A percentile compares a stretch with the other conserved stretches of the same genome.
phyloP scores from a whole-genome alignment of 2,329 filamentous ascomycete genomes.

The Xylariaceae sp. region DNA sequence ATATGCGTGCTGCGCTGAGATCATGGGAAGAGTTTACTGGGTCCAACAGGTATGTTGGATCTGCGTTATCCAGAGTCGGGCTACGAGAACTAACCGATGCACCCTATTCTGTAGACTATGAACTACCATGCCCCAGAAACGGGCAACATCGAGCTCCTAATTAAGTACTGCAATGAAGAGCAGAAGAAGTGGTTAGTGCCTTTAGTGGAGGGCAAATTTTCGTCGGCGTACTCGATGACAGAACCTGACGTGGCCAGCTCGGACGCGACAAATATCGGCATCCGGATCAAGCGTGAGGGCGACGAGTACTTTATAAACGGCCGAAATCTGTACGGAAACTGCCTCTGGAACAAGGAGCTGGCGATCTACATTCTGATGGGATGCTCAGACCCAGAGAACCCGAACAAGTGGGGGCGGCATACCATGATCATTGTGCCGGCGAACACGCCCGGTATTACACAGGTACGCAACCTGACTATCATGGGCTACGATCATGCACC shows the following conservation, averaged over 20 bases:
- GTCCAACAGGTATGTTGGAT: neutral
- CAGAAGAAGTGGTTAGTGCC: constrained; percentile 1
- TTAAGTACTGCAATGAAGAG: constrained; percentile 1
- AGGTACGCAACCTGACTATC: neutral
- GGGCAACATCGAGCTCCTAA: neutral
- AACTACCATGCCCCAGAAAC: constrained; percentile 1
- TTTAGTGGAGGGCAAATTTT: neutral
- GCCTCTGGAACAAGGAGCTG: constrained; percentile 1
- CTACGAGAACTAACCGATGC: neutral
- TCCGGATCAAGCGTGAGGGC: neutral
- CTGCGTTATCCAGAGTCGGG: no score
- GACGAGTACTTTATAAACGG: neutral
- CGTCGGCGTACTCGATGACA: constrained; percentile 1
- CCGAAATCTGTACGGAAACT: constrained; percentile 1
- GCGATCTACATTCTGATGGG: constrained; percentile 1
- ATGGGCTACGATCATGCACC: constrained; percentile 2
- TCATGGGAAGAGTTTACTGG: constrained; percentile 2
- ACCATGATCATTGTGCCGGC: neutral
- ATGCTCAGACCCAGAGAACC: constrained; percentile 1
- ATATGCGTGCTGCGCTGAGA: constrained; percentile 3
- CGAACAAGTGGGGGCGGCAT: neutral
- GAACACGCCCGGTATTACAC: neutral
- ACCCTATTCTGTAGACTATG: neutral
- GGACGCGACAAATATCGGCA: neutral
- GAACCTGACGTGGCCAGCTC: neutral